Percentiles rank a stretch among this genome's conserved stretches.
Conservation (phyloP, 2,329 filamentous ascomycete genomes). For the Conoideocrella luteorostrata region DNA sequence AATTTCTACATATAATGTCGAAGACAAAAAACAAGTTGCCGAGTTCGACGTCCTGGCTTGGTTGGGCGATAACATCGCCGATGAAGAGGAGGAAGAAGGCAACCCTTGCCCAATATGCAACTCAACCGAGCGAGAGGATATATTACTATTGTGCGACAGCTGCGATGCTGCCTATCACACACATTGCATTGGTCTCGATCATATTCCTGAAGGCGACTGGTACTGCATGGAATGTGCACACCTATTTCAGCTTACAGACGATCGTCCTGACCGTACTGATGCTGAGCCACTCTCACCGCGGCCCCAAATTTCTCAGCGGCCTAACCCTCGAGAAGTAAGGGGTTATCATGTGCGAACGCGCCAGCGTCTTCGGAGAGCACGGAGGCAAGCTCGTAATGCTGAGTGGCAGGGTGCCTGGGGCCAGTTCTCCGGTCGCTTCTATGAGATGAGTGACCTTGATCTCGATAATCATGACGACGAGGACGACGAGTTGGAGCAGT, state of each 20-base stretch:
- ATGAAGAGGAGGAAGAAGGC: slow-evolving; percentile 59
- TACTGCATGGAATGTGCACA: slow-evolving; percentile 80
- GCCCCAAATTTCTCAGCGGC: slow-evolving; percentile 23
- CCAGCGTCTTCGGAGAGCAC: slow-evolving; percentile 48
- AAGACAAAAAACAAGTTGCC: slow-evolving; percentile 82
- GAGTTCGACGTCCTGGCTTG: slow-evolving; percentile 76
- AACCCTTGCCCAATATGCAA: slow-evolving; percentile 81
- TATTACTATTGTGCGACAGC: slow-evolving; percentile 82
- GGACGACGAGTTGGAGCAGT: slow-evolving; percentile 65
- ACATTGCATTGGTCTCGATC: slow-evolving; percentile 78
- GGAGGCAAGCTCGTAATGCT: slow-evolving; percentile 61
- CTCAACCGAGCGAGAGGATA: slow-evolving; percentile 71
- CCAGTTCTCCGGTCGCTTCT: slow-evolving; percentile 53
- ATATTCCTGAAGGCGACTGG: slow-evolving; percentile 73
- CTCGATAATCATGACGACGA: slow-evolving; percentile 41
- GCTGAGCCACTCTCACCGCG: slow-evolving; percentile 26
- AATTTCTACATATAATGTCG: slow-evolving; percentile 56
- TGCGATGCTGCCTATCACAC: slow-evolving; percentile 89
- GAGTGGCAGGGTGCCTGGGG: slow-evolving; percentile 89
- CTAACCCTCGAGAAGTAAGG: slow-evolving; percentile 25
- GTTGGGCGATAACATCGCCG: slow-evolving; percentile 64
- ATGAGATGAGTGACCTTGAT: slow-evolving; percentile 45
- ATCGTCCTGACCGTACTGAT: slow-evolving; percentile 24
- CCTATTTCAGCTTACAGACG: slow-evolving; percentile 32
- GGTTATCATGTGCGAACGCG: slow-evolving; percentile 45